Evolutionary conservation across 108 stramenopile genomes (phyloP).

Genomic region (Epipyxis sp.): DNA sequence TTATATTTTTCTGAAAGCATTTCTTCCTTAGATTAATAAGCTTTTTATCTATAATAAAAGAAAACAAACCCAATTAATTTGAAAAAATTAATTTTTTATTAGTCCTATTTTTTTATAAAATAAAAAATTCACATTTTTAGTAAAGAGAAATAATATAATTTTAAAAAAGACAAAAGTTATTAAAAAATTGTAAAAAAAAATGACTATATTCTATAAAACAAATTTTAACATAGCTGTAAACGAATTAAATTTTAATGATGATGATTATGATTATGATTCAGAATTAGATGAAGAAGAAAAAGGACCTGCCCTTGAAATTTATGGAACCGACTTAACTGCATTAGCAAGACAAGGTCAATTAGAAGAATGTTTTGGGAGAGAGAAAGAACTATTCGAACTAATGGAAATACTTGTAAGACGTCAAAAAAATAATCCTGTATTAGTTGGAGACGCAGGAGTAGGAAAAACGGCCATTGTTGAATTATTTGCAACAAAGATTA

Average conservation of each 20-base stretch:
- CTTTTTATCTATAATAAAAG: not conserved
- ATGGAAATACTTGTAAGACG: slow-evolving; percentile 70
- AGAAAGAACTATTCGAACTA: slow-evolving; percentile 60
- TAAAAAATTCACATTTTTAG: not conserved
- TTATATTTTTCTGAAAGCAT: not conserved
- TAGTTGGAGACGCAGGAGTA: slow-evolving; percentile 65
- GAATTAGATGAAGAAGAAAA: not conserved
- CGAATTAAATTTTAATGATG: not conserved
- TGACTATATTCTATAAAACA: not conserved
- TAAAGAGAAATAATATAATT: too few relatives aligned
- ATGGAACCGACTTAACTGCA: slow-evolving; percentile 38
- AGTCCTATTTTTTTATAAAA: not conserved
- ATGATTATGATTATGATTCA: not conserved
- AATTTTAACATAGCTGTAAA: not conserved
- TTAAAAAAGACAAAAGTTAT: not conserved
- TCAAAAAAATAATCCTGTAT: slow-evolving; percentile 74
- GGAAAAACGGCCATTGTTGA: slow-evolving; percentile 80
- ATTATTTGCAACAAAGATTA: slow-evolving; percentile 73
- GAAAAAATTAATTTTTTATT: not conserved
- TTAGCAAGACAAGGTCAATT: slow-evolving; percentile 35
- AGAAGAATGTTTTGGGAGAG: slow-evolving; percentile 43
- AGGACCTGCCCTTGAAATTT: slow-evolving; percentile 13
- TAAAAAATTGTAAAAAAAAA: slow-evolving; percentile 1
- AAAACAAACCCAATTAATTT: not conserved
- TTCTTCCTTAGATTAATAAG: not conserved